Base-by-base conservation (phyloP, 1,284 basidiomycete genomes). In the Inonotus obliquus region DNA sequence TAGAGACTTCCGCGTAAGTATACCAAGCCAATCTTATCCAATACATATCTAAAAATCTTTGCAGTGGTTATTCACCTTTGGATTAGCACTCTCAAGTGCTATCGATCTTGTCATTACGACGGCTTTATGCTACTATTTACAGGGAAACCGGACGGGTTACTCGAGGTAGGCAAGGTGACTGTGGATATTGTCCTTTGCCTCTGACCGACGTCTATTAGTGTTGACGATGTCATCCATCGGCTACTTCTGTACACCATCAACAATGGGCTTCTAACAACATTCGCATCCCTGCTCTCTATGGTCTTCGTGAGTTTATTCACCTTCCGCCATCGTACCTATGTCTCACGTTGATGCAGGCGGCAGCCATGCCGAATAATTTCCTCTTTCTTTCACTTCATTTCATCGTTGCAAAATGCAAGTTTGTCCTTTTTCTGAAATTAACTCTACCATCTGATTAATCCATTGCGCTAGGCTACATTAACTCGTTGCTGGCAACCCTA, bases 191-290 rank as follows among this genome's bases (percentile, higher is more conserved):
- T 29, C 38, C 27, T 45, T n/a, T 41, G n/a, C n/a, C n/a, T n/a
- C 57, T 4, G 17, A 56, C 21, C 1, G 21, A 55, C 38, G 47
- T 6, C 17, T 14, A 17, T 44, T 35, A 63, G 62, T 37, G 44
- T 63, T 29, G 62, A 63, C 38, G 62, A 63, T 44, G 54, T 60
- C 14, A 37, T 63, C 27, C 62, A 63, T 51, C 58, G 62, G 6
- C 21, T 63, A 52, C n/a, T 63, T 5, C 39, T 63, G 39, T 63
- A 63, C 38, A 63, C 62, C n/a, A 60, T 63, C n/a, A 63, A 63
- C 29, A 63, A 63, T 52, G 62, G 62, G 9, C 62, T 63, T 27
- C 38, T 63, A 21, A 63, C 62, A 1, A 49, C 54, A 19, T 60
- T 63, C 39, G 62, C 62, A 11, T 63, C 62, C 41, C 14, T 60